Evolutionary conservation across 306 rosid genomes (phyloP).

Genomic region (Vachellia pachyceras): DNA sequence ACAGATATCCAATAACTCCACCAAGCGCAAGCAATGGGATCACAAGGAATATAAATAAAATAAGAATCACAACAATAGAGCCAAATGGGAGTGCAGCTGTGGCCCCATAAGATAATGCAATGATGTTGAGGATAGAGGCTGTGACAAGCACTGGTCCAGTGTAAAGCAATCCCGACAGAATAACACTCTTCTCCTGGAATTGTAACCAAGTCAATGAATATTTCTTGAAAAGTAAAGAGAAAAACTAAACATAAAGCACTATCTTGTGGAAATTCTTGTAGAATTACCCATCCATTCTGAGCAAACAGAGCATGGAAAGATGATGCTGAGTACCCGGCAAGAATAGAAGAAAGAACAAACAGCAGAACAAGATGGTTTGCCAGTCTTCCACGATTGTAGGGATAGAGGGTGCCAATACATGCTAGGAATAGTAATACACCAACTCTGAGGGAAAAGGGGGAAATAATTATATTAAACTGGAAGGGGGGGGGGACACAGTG

Average conservation of each 20-base stretch:
- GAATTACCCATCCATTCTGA: conserved; percentile 78
- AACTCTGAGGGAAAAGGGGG: conserved; percentile 53
- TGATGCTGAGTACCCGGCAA: conserved; percentile 79
- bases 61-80: conserved; percentile 65
- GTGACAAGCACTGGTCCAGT: conserved; percentile 70
- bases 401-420: conserved; percentile 69
- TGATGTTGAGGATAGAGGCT: conserved; percentile 62
- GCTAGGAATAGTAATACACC: conserved; percentile 68
- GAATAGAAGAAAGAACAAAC: conserved; percentile 63
- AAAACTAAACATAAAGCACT: conserved; percentile 1
- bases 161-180: conserved; percentile 72
- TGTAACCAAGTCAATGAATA: conserved; percentile 32
- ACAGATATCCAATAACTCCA: conserved; percentile 69
- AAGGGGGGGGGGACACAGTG: background rate
- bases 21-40: conserved; percentile 87
- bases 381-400: conserved; percentile 82
- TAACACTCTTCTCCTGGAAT: conserved; percentile 73
- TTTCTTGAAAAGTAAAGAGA: background rate
- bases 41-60: conserved; percentile 54
- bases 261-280: conserved; percentile 21
- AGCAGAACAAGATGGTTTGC: conserved; percentile 59
- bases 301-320: conserved; percentile 74
- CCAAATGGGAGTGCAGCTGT: conserved; percentile 80
- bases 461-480: conserved; percentile 29
- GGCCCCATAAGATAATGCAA: conserved; percentile 69